A percentile compares a stretch with the other conserved stretches of the same genome.
Evolutionary conservation across 2,329 filamentous ascomycete species (phyloP).

Genomic region (Cladosporium velox): DNA sequence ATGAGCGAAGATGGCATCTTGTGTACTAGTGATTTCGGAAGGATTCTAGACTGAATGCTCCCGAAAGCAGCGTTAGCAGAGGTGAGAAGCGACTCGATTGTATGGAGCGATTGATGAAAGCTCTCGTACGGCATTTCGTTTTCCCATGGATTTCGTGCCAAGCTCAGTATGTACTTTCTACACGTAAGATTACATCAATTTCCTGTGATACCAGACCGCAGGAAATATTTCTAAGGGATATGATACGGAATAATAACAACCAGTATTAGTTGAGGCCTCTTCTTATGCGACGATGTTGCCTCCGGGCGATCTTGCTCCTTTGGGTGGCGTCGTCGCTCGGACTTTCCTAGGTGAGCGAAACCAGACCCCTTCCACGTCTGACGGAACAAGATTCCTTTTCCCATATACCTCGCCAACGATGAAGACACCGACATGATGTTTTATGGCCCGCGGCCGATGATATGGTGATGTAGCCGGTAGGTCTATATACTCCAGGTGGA

Average conservation of each 20-base stretch:
- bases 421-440: background rate
- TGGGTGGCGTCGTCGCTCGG: background rate
- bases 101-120: too few species aligned
- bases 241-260: background rate
- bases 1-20: too few species aligned
- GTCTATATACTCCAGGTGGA: background rate
- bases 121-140: too few species aligned
- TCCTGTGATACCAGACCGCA: background rate
- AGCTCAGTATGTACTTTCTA: too few species aligned
- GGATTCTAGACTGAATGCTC: too few species aligned
- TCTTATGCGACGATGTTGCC: background rate
- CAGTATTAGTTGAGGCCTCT: background rate
- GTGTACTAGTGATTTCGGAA: too few species aligned
- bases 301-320: background rate
- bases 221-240: background rate
- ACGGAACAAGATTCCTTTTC: background rate
- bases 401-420: background rate
- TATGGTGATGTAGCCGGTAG: background rate
- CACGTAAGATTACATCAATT: too few species aligned
- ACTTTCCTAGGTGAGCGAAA: constrained; percentile 7
- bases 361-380: background rate
- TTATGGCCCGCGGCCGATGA: background rate
- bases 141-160: too few species aligned
- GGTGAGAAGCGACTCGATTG: too few species aligned
- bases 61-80: too few species aligned